Evolutionary conservation across 2,329 filamentous ascomycete species (phyloP).

Genomic region (Aspergillus caelatus): DNA sequence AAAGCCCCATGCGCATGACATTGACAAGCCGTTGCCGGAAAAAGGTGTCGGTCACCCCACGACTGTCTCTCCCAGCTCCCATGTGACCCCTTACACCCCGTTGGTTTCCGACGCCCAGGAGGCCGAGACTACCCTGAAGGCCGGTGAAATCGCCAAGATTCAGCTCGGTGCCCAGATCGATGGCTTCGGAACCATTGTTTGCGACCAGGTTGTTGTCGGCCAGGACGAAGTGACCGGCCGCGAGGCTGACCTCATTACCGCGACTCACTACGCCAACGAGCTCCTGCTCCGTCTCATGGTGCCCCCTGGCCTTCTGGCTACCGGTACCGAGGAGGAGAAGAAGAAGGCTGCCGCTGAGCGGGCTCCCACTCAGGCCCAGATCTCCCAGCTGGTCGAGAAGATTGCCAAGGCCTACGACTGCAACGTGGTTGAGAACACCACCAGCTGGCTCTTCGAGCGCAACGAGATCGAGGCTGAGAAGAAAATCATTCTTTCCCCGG

Average conservation of each 20-base stretch:
- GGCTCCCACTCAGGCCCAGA: slow-evolving; percentile 80
- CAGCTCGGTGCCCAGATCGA: slow-evolving; percentile 99
- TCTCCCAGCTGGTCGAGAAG: slow-evolving; percentile 86
- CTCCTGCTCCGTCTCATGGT: slow-evolving; percentile 87
- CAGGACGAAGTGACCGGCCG: slow-evolving; percentile 72
- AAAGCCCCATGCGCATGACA: slow-evolving; percentile 5
- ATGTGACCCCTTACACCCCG: slow-evolving; percentile 95
- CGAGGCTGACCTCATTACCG: slow-evolving; percentile 82
- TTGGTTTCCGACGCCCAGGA: slow-evolving; percentile 84
- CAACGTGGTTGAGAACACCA: slow-evolving; percentile 95
- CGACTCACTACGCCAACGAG: slow-evolving; percentile 95
- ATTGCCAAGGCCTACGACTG: slow-evolving; percentile 87
- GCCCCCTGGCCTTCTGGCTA: slow-evolving; percentile 81
- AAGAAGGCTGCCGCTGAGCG: slow-evolving; percentile 84
- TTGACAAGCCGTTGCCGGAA: slow-evolving; percentile 23
- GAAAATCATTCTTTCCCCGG: slow-evolving; percentile 88
- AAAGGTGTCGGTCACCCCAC: slow-evolving; percentile 88
- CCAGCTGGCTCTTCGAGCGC: slow-evolving; percentile 92
- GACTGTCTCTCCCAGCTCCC: slow-evolving; percentile 90
- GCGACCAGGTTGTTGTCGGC: slow-evolving; percentile 81
- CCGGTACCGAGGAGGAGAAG: slow-evolving; percentile 91
- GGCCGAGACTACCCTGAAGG: slow-evolving; percentile 76
- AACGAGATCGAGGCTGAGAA: slow-evolving; percentile 98
- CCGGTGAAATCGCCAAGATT: slow-evolving; percentile 90
- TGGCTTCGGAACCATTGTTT: slow-evolving; percentile 94